Base-by-base conservation (phyloP, 352 stramenopile species). In the Globisporangium irregulare region DNA sequence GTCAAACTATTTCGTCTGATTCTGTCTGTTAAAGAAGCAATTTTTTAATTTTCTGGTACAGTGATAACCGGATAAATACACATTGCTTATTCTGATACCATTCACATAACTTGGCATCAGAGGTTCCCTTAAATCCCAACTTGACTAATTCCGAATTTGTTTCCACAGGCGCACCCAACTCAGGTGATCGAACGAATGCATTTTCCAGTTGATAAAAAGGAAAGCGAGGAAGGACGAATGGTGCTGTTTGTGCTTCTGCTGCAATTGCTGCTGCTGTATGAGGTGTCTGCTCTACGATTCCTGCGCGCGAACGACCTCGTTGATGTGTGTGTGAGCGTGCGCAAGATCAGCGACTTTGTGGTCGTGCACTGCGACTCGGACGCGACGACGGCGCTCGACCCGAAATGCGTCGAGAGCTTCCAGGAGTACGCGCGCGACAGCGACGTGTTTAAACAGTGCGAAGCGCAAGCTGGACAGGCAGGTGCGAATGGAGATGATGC, bases 401-500 rank as follows among this genome's bases (percentile, higher is more conserved):
- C 57, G 32, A 73, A 76, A 24, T 91, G 82, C 62, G 27, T 76
- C 51, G 75, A 80, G 68, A 83, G 73, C 57, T 89, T 91, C 55
- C 54, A 79, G 71, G 74, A 85, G 29, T 89, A 83, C 64, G 77
- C 79, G 58, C 72, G 74, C 59, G 70, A 82, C 53, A 77, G 66
- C 56, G 36, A 56, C 27, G 76, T 79, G 24, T 70, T 91, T 14
- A 72, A 80, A 9, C 46, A 51, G 2, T 91, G 82, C 63, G 73
- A 82, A 36, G 54, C 68, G 8, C 38, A 66, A 18, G 43, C 70
- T 54, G 36, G 62, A 5, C 46, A 51, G 8, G 29, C 64, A n/a
- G 18, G 7, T 22, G 36, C 1, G 36, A 18, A 14, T 43, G 36
- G 10, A 41, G 34, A 41, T 41, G 72, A 66, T 25, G 59, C 3